Evolutionary conservation across 257 asterid genomes (phyloP).

Genomic region (Ophiorrhiza pumila): DNA sequence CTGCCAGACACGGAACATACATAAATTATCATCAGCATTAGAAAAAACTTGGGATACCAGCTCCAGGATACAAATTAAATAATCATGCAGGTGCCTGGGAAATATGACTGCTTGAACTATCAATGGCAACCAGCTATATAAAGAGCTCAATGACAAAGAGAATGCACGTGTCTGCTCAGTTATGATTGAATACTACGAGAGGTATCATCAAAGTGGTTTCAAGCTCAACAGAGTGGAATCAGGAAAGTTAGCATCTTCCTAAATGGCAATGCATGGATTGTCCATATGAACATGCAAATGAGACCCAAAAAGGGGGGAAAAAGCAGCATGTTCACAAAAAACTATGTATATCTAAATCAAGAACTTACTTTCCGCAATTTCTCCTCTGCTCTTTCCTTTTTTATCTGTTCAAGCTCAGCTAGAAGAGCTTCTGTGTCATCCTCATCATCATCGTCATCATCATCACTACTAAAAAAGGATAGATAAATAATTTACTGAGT

Average conservation of each 20-base stretch:
- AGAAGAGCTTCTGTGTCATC: constrained; percentile 91
- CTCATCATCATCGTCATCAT: constrained; percentile 59
- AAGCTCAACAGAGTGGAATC: background rate
- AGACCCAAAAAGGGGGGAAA: background rate
- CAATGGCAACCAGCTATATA: background rate
- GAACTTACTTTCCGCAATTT: constrained; percentile 66
- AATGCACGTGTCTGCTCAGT: background rate
- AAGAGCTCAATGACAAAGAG: background rate
- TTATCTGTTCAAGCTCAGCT: constrained; percentile 88
- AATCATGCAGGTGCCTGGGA: background rate
- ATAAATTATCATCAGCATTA: background rate
- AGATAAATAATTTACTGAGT: constrained; percentile 5
- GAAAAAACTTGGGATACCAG: background rate
- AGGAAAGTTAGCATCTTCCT: too few species aligned
- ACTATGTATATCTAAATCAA: background rate
- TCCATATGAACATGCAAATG: background rate
- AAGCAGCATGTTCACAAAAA: background rate
- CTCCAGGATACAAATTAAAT: background rate
- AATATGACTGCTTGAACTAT: background rate
- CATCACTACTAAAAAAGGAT: constrained; percentile 35
- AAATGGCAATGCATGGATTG: background rate
- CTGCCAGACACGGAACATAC: constrained; percentile 32
- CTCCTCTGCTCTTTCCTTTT: constrained; percentile 88
- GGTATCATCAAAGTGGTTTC: background rate
- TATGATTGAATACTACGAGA: background rate